Percentiles rank a stretch among this genome's conserved stretches.
phyloP scores from a whole-genome alignment of 2,329 filamentous ascomycete genomes.

The Aspergillus sclerotialis region DNA sequence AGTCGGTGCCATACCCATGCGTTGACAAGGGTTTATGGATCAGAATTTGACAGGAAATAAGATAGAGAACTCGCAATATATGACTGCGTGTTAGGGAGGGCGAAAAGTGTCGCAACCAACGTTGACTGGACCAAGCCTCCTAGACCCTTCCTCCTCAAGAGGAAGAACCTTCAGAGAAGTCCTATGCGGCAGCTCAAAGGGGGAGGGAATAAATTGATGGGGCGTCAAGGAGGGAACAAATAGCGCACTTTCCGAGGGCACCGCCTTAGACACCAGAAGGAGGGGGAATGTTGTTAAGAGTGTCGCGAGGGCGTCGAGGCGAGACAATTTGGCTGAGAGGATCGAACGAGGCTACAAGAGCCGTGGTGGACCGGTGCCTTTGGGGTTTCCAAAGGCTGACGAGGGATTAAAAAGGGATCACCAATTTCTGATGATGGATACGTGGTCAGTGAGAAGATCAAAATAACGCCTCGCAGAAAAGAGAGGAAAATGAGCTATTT shows the following conservation, averaged over 20 bases:
- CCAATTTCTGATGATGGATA: background rate
- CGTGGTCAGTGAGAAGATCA: background rate
- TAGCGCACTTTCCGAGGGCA: slow-evolving; percentile 29
- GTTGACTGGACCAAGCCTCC: slow-evolving; percentile 90
- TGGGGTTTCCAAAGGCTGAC: slow-evolving; percentile 34
- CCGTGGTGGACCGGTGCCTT: slow-evolving; percentile 35
- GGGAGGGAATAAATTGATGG: slow-evolving; percentile 49
- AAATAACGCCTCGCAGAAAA: background rate
- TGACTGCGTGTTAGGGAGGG: slow-evolving; percentile 72
- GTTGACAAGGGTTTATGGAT: slow-evolving; percentile 21
- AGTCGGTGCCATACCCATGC: slow-evolving; percentile 66
- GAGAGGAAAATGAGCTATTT: background rate
- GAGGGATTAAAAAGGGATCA: slow-evolving; percentile 1
- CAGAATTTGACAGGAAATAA: slow-evolving; percentile 13
- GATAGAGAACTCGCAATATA: slow-evolving; percentile 7
- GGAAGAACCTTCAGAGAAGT: slow-evolving; percentile 97
- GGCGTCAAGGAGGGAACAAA: slow-evolving; percentile 29
- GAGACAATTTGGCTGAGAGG: slow-evolving; percentile 38
- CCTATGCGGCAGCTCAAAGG: slow-evolving; percentile 99
- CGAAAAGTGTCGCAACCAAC: slow-evolving; percentile 87
- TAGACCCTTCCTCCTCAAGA: slow-evolving; percentile 99
- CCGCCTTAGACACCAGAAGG: slow-evolving; percentile 26
- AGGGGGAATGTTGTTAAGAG: slow-evolving; percentile 43
- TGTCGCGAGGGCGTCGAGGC: slow-evolving; percentile 35
- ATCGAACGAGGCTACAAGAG: slow-evolving; percentile 25